Evolutionary conservation across 352 stramenopile species (phyloP), one percentile per base, ranked within the genome.

Genomic region (Peronospora farinosa): DNA sequence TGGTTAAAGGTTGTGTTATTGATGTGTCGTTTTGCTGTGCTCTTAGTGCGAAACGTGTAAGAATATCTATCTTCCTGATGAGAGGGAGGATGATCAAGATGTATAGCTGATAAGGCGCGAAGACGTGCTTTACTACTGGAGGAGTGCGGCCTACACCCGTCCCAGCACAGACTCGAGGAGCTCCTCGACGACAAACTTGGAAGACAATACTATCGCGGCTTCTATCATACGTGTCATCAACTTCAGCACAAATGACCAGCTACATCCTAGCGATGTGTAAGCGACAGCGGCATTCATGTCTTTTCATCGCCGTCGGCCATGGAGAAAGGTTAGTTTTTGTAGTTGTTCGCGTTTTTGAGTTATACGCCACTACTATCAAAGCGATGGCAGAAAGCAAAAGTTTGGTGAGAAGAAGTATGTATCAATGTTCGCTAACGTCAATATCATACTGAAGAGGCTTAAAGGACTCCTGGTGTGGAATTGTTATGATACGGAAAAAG

Each of bases 31-130:
- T 32, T 55, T 15, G 17, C 31, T 45, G 23, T 16, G 9, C 46
- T 47, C 16, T 7, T 40, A 78, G 70, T 81, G 67, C 19, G 65
- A 72, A 54, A 77, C 76, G 53, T 81, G 70, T 21, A 60, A 62
- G 15, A 63, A 71, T 42, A 59, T 78, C 15, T 74, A 72, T 48
- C 39, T 75, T n/a, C 53, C 65, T 13, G 54, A 65, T 1, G 62
- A 60, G 1, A 43, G 40, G 5, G 50, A 69, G 33, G 52, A 60
- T 7, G 52, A 69, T 33, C 54, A 60, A 5, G 40, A 66, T 28
- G 30, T 17, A 13, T 61, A 10, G 37, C 36, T 35, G 38, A 15
- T 54, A 35, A 52, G 16, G 42, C 27, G 36, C 60, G 57, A 52
- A 66, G 42, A 52, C 47, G 63, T 35, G 51, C 63, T 5, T 55